Evolutionary conservation across 768 basidiomycete genomes (phyloP).

Genomic region (Tylopilus rubrobrunneus): DNA sequence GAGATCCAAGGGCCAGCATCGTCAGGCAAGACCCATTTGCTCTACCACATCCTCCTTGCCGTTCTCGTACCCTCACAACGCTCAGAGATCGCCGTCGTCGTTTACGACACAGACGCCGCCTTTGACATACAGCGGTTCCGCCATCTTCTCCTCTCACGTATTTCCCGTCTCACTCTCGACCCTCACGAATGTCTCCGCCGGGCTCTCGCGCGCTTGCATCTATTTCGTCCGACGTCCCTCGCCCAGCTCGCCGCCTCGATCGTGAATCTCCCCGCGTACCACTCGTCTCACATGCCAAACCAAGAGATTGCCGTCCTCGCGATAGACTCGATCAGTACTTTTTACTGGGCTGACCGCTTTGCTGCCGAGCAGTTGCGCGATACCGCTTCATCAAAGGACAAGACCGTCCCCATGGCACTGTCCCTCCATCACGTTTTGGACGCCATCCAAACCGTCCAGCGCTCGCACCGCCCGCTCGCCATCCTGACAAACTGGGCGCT

Average conservation of each 20-base stretch:
- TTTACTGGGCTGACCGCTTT: slow-evolving; percentile 76
- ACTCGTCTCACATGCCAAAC: slow-evolving; percentile 43
- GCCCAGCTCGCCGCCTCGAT: slow-evolving; percentile 68
- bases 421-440: slow-evolving; percentile 45
- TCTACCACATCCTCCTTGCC: slow-evolving; percentile 58
- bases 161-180: slow-evolving; percentile 30
- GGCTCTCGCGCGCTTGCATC: slow-evolving; percentile 53
- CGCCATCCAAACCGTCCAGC: slow-evolving; percentile 47
- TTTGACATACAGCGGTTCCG: slow-evolving; percentile 58
- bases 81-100: slow-evolving; percentile 56
- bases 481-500: slow-evolving; percentile 66
- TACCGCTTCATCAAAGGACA: slow-evolving; percentile 8
- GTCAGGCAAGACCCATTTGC: slow-evolving; percentile 77
- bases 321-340: slow-evolving; percentile 73
- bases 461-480: slow-evolving; percentile 46
- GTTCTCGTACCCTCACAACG: slow-evolving; percentile 51
- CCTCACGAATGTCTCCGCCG: slow-evolving; percentile 30
- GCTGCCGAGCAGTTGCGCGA: slow-evolving; percentile 49
- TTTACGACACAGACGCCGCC: slow-evolving; percentile 67
- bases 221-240: slow-evolving; percentile 69
- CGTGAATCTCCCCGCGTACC: slow-evolving; percentile 51
- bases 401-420: slow-evolving; percentile 12
- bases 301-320: slow-evolving; percentile 62
- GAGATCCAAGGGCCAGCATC: slow-evolving; percentile 74
- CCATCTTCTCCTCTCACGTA: slow-evolving; percentile 46